Conservation (phyloP, 2,329 filamentous ascomycete species). For the Rosellinia necatrix region DNA sequence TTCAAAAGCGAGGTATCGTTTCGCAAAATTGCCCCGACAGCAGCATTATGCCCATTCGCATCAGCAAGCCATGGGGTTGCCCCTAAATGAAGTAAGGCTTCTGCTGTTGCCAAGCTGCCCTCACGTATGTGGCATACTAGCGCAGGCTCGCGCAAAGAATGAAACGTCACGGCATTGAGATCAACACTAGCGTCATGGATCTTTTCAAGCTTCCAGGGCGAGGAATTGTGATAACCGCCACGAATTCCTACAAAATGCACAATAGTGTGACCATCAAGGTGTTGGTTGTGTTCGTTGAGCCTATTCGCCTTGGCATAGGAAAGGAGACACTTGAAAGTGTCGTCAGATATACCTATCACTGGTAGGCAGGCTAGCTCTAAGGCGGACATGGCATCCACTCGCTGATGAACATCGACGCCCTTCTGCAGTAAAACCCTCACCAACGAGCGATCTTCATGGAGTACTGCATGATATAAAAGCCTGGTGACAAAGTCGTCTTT, state of each 20-base stretch:
- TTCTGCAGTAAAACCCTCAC: neutral
- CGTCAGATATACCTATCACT: neutral
- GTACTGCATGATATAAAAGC: constrained; percentile 9
- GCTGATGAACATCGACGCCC: neutral
- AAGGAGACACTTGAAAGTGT: neutral
- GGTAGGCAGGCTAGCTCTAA: constrained; percentile 1
- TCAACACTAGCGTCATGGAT: neutral
- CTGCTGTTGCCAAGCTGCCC: neutral
- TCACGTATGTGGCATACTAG: neutral
- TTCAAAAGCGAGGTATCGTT: neutral
- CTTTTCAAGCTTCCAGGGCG: neutral
- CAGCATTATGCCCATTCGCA: neutral
- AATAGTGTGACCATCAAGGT: neutral
- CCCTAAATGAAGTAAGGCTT: constrained; percentile 3
- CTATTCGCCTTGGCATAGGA: neutral
- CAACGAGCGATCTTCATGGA: neutral
- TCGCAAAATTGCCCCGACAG: neutral
- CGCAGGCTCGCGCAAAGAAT: neutral
- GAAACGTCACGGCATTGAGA: neutral
- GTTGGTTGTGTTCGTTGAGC: neutral
- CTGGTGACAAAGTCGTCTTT: neutral
- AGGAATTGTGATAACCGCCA: neutral
- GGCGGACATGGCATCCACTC: constrained; percentile 1
- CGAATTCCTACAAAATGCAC: neutral
- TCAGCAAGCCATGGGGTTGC: constrained; percentile 3